A percentile compares a stretch with the other conserved stretches of the same genome.
Evolutionary conservation across 495 filamentous ascomycete genomes (phyloP).

Genomic region (Penicillium soppii): DNA sequence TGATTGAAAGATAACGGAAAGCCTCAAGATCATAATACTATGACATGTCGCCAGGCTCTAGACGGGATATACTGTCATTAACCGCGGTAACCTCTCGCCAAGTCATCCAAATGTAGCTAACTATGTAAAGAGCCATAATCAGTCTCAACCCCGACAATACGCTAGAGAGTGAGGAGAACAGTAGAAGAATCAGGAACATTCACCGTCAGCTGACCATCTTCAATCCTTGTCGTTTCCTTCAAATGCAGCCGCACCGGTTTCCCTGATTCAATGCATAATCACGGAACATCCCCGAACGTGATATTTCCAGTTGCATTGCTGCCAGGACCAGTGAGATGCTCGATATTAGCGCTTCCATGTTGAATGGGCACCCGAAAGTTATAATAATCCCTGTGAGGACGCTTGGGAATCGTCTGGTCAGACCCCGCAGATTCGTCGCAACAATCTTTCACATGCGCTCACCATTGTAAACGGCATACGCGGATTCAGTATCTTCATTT

Average conservation of each 20-base stretch:
- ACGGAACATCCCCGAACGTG: slow-evolving; percentile 16
- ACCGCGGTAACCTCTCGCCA: no score
- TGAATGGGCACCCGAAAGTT: slow-evolving; percentile 9
- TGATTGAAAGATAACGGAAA: no score
- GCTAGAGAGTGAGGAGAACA: slow-evolving; percentile 10
- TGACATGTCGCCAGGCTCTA: no score
- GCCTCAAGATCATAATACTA: no score
- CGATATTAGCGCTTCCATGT: neutral
- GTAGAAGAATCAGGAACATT: slow-evolving; percentile 13
- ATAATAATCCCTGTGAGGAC: slow-evolving; percentile 11
- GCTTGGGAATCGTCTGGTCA: slow-evolving; percentile 2
- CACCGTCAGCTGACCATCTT: neutral
- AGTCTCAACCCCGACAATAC: neutral
- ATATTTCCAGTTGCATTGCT: slow-evolving; percentile 9
- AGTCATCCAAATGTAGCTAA: no score
- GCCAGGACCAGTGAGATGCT: slow-evolving; percentile 12
- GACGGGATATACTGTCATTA: no score
- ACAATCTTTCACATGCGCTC: slow-evolving; percentile 6
- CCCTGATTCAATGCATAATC: slow-evolving; percentile 9
- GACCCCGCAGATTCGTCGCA: slow-evolving; percentile 11
- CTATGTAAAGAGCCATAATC: no score
- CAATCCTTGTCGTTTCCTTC: neutral
- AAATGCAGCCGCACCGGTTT: slow-evolving; percentile 10
- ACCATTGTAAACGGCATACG: slow-evolving; percentile 14
- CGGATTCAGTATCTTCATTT: slow-evolving; percentile 10